Evolutionary conservation across 139 green algal genomes (phyloP).

Genomic region (Coccomyxa sp.): DNA sequence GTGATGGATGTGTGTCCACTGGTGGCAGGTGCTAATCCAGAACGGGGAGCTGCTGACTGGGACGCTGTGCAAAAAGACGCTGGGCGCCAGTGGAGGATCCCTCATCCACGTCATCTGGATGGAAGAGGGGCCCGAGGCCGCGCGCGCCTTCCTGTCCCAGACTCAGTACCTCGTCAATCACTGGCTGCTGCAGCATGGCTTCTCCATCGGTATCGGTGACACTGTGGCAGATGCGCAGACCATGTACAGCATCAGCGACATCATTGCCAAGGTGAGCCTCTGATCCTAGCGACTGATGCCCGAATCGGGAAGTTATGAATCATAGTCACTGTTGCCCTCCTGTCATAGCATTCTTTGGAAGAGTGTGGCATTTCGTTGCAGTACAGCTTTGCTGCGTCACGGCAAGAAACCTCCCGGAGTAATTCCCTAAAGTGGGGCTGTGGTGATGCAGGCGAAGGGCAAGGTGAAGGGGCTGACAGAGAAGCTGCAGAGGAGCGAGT

Average conservation of each 20-base stretch:
- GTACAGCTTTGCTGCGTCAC: too few relatives aligned
- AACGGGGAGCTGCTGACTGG: constrained; percentile 81
- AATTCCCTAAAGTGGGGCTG: too few relatives aligned
- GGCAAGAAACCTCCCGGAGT: too few relatives aligned
- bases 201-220: constrained; percentile 97
- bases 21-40: constrained; percentile 83
- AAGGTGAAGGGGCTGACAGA: constrained; percentile 84
- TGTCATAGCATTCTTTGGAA: too few relatives aligned
- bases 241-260: constrained; percentile 89
- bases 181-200: constrained; percentile 94
- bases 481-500: constrained; percentile 76
- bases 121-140: constrained; percentile 85
- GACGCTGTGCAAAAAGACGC: constrained; percentile 94
- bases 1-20: background rate
- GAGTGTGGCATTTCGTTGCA: too few relatives aligned
- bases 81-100: constrained; percentile 76
- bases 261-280: constrained; percentile 69
- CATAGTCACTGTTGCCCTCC: background rate
- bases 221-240: constrained; percentile 90
- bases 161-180: constrained; percentile 89
- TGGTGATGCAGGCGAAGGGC: constrained; percentile 58
- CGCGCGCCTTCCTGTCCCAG: constrained; percentile 74
- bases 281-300: too few relatives aligned
- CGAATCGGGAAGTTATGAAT: background rate
- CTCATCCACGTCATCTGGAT: constrained; percentile 95